These are phyloP conservation scores for Zymoseptoria pseudotritici DNA, from an alignment of 2,329 filamentous ascomycete species.

Conservation along the genomic window DNA sequence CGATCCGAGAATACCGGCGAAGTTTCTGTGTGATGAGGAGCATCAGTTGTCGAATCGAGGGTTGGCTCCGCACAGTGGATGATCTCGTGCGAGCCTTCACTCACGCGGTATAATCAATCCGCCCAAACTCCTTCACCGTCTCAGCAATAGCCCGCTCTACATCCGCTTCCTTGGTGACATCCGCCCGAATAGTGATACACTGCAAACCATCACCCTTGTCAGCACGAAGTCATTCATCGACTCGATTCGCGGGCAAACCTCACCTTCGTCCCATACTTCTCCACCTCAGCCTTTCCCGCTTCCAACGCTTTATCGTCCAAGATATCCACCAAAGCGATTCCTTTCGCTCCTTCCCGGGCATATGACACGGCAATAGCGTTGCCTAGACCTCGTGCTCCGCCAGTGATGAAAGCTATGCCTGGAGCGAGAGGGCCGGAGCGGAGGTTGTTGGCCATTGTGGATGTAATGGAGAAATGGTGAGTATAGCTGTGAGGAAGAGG, in stretches of 20 bases:
- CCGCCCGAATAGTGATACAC: conserved; percentile 20
- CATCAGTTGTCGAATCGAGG: neutral
- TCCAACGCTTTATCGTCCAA: conserved; percentile 17
- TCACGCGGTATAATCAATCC: conserved; percentile 34
- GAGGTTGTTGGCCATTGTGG: conserved; percentile 8
- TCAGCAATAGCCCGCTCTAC: conserved; percentile 27
- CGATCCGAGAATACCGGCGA: conserved; percentile 32
- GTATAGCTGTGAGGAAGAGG: neutral
- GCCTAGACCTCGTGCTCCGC: conserved; percentile 21
- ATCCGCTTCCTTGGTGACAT: conserved; percentile 29
- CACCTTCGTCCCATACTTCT: conserved; percentile 19
- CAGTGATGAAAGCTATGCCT: conserved; percentile 24
- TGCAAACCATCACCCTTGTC: neutral
- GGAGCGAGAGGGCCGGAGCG: conserved; percentile 19
- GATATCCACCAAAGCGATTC: conserved; percentile 21
- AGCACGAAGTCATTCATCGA: neutral
- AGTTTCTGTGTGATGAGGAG: conserved; percentile 9
- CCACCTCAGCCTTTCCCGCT: conserved; percentile 17
- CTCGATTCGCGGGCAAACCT: neutral
- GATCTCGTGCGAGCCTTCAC: neutral
- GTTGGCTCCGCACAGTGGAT: neutral
- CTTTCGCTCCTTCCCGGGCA: conserved; percentile 21
- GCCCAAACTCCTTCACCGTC: conserved; percentile 31
- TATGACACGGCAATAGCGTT: conserved; percentile 23
- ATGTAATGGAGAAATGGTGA: neutral